Evolutionary conservation across 2,329 filamentous ascomycete genomes (phyloP).

Genomic region (Phoma herbarum): DNA sequence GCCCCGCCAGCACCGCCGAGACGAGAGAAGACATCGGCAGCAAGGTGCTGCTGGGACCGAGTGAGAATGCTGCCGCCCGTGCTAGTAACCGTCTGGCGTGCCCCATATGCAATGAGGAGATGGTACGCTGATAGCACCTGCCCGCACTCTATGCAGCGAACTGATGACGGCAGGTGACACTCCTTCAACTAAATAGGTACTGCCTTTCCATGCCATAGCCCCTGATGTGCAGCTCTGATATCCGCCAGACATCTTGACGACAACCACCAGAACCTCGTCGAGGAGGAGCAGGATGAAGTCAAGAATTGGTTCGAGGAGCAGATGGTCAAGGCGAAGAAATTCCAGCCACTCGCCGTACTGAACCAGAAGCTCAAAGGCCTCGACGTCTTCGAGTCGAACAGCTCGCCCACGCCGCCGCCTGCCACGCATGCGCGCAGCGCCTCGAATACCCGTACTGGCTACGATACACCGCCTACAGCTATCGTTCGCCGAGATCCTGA

Average conservation of each 20-base stretch:
- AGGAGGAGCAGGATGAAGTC: slow-evolving; percentile 89
- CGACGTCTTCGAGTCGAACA: slow-evolving; percentile 94
- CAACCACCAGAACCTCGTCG: slow-evolving; percentile 86
- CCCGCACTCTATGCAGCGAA: slow-evolving; percentile 20
- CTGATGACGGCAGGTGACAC: slow-evolving; percentile 72
- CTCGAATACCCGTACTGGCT: slow-evolving; percentile 37
- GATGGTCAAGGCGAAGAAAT: slow-evolving; percentile 90
- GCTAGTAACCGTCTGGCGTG: slow-evolving; percentile 78
- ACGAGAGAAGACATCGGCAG: slow-evolving; percentile 78
- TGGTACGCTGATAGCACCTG: slow-evolving; percentile 66
- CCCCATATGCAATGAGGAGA: slow-evolving; percentile 98
- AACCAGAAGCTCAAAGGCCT: slow-evolving; percentile 94
- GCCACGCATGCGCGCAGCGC: slow-evolving; percentile 48
- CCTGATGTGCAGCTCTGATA: slow-evolving; percentile 23
- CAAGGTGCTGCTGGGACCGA: slow-evolving; percentile 76
- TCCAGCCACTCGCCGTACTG: slow-evolving; percentile 88
- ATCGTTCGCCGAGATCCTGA: slow-evolving; percentile 73
- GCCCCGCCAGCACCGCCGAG: slow-evolving; percentile 73
- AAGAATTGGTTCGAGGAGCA: slow-evolving; percentile 98
- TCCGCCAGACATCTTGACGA: slow-evolving; percentile 78
- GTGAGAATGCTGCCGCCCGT: slow-evolving; percentile 60
- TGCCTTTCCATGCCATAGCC: not conserved
- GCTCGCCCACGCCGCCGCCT: slow-evolving; percentile 61
- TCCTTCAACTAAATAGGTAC: slow-evolving; percentile 81
- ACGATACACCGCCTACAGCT: slow-evolving; percentile 38